These are phyloP conservation scores for Nannochloropsis oceanica DNA, from an alignment of 108 stramenopile genomes.

Conservation along the genomic window DNA sequence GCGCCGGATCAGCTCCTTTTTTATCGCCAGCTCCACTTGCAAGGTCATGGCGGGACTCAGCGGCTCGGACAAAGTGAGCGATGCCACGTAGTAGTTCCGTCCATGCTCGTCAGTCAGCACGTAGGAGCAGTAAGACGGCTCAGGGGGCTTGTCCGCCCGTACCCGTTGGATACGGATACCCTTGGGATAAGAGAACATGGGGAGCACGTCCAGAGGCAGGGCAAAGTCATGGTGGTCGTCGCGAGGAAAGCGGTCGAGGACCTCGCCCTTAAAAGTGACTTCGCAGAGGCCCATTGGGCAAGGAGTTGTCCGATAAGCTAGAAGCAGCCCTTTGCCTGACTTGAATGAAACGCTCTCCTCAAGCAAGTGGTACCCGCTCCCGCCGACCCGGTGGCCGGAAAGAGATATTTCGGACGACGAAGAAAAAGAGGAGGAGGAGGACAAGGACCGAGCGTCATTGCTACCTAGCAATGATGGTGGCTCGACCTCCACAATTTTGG, in stretches of 20 bases:
- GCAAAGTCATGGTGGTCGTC: background rate
- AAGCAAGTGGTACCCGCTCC: background rate
- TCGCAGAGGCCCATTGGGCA: background rate
- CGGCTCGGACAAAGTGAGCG: background rate
- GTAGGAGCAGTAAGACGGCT: background rate
- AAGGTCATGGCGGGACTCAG: background rate
- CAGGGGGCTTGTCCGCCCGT: background rate
- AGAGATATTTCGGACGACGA: background rate
- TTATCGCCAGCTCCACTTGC: background rate
- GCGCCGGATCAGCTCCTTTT: background rate
- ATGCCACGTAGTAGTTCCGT: background rate
- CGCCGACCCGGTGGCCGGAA: background rate
- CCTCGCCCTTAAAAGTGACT: background rate
- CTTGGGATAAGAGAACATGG: background rate
- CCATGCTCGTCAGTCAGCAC: background rate
- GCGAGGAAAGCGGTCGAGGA: background rate
- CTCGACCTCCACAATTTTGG: no score
- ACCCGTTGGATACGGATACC: background rate
- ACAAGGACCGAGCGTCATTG: background rate
- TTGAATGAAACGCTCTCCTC: background rate
- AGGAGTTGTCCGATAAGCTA: background rate
- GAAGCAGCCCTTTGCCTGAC: background rate
- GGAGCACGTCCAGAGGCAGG: background rate
- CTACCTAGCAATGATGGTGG: no score
- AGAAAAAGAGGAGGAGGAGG: background rate